These are phyloP conservation scores for Candida sanyaensis DNA, from an alignment of 1,139 yeast genomes.

Conservation along the genomic window DNA sequence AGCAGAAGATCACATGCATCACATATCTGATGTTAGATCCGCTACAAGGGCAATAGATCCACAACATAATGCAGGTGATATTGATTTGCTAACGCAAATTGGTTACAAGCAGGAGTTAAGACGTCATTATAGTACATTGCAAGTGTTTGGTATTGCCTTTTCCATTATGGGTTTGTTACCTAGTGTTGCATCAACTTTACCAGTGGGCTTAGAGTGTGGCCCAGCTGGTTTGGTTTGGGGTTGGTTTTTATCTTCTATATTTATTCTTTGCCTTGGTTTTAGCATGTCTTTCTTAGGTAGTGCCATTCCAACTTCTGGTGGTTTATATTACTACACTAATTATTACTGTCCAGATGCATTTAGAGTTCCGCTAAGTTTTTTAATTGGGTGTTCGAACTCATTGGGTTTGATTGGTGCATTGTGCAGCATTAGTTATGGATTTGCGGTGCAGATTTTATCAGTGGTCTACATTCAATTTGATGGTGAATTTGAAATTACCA, in stretches of 20 bases:
- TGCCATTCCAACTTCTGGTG: slow-evolving; percentile 75
- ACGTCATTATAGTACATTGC: slow-evolving; percentile 48
- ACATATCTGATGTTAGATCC: slow-evolving; percentile 24
- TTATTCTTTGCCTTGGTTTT: slow-evolving; percentile 57
- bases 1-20: slow-evolving; percentile 23
- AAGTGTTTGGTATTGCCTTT: slow-evolving; percentile 55
- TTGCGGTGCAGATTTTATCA: slow-evolving; percentile 36
- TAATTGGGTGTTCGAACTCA: slow-evolving; percentile 48
- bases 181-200: slow-evolving; percentile 44
- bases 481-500: slow-evolving; percentile 33
- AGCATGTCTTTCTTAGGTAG: slow-evolving; percentile 67
- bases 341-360: slow-evolving; percentile 34
- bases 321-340: slow-evolving; percentile 60
- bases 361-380: slow-evolving; percentile 37
- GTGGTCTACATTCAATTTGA: slow-evolving; percentile 33
- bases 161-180: slow-evolving; percentile 54
- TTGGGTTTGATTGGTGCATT: slow-evolving; percentile 38
- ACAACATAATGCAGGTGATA: slow-evolving; percentile 35
- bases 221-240: slow-evolving; percentile 64
- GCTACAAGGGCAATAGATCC: slow-evolving; percentile 31
- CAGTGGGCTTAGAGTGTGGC: slow-evolving; percentile 41
- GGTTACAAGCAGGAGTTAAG: slow-evolving; percentile 55
- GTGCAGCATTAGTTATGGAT: slow-evolving; percentile 42
- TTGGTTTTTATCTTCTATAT: slow-evolving; percentile 63
- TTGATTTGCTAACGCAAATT: slow-evolving; percentile 51